Evolutionary conservation across 2,329 filamentous ascomycete genomes (phyloP).

Genomic region (Colletotrichum caudatum): DNA sequence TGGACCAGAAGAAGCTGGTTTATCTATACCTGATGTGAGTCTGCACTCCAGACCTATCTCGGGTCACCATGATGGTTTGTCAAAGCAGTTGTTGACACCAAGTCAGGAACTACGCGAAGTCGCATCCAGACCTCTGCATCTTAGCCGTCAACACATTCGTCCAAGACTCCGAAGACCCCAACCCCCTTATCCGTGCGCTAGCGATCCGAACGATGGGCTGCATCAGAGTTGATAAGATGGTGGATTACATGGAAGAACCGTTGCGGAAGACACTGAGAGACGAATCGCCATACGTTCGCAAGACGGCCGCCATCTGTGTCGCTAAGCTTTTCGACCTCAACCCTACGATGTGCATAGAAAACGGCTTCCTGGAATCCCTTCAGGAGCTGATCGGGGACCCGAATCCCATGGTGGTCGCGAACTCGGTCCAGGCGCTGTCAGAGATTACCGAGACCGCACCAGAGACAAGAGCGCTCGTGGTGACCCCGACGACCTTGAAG

Average conservation of each 20-base stretch:
- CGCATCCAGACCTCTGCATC: slow-evolving; percentile 97
- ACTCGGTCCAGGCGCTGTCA: slow-evolving; percentile 91
- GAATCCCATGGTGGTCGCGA: slow-evolving; percentile 99
- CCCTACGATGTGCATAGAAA: slow-evolving; percentile 91
- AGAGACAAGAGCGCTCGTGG: slow-evolving; percentile 86
- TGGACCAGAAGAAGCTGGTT: slow-evolving; percentile 99
- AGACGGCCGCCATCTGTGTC: slow-evolving; percentile 97
- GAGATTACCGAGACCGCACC: slow-evolving; percentile 93
- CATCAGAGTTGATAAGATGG: slow-evolving; percentile 98
- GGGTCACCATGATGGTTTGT: background rate
- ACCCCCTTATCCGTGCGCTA: slow-evolving; percentile 92
- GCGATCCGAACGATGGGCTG: slow-evolving; percentile 99
- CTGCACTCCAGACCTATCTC: slow-evolving; percentile 23
- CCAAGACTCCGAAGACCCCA: slow-evolving; percentile 98
- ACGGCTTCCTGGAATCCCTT: slow-evolving; percentile 92
- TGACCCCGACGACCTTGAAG: slow-evolving; percentile 87
- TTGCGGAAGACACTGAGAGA: slow-evolving; percentile 95
- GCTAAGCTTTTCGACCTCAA: slow-evolving; percentile 98
- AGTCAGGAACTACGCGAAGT: slow-evolving; percentile 97
- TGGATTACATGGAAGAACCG: slow-evolving; percentile 99
- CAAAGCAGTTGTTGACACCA: slow-evolving; percentile 42
- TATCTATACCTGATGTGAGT: slow-evolving; percentile 96
- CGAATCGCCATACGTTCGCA: slow-evolving; percentile 97
- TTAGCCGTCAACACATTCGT: slow-evolving; percentile 99
- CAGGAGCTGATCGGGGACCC: slow-evolving; percentile 97